A percentile compares a stretch with the other conserved stretches of the same genome.
phyloP scores from a whole-genome alignment of 2,329 filamentous ascomycete species.

The Monosporascus cannonballus region DNA sequence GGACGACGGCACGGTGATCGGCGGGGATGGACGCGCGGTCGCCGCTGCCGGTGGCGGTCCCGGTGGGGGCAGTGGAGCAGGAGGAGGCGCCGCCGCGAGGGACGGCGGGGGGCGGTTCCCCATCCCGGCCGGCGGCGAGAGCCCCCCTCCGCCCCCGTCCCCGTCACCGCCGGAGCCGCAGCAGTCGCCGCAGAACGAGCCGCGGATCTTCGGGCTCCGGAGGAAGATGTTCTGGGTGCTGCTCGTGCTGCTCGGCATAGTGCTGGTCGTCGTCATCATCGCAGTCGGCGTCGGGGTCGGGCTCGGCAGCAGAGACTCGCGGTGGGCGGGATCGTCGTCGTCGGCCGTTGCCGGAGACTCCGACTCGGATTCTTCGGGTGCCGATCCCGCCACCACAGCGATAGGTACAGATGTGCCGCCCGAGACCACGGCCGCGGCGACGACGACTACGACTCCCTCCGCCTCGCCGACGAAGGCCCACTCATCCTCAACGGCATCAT shows the following conservation, averaged over 20 bases:
- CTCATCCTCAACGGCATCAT: constrained; percentile 12
- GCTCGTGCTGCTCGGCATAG: constrained; percentile 17
- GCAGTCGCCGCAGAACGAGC: constrained; percentile 5
- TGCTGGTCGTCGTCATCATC: constrained; percentile 27
- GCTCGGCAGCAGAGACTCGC: constrained; percentile 13
- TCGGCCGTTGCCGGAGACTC: no score
- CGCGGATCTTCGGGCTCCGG: constrained; percentile 23
- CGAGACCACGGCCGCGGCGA: constrained; percentile 1
- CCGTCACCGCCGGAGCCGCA: no score
- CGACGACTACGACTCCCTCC: constrained; percentile 8
- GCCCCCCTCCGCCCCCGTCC: no score
- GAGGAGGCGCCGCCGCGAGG: not conserved
- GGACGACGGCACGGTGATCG: no score
- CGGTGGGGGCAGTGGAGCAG: no score
- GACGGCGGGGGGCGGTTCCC: constrained; percentile 1
- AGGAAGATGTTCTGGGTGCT: constrained; percentile 30
- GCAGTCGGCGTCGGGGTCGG: constrained; percentile 34
- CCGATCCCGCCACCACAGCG: constrained; percentile 6
- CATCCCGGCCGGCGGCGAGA: constrained; percentile 5
- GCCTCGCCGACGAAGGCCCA: constrained; percentile 3
- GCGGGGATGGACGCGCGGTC: not conserved
- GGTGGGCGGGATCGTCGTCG: no score
- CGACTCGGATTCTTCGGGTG: constrained; percentile 1
- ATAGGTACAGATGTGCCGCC: constrained; percentile 1
- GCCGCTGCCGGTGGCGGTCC: not conserved